phyloP scores from a whole-genome alignment of 176 grass and related monocot species.

The Oryza rufipogon region DNA sequence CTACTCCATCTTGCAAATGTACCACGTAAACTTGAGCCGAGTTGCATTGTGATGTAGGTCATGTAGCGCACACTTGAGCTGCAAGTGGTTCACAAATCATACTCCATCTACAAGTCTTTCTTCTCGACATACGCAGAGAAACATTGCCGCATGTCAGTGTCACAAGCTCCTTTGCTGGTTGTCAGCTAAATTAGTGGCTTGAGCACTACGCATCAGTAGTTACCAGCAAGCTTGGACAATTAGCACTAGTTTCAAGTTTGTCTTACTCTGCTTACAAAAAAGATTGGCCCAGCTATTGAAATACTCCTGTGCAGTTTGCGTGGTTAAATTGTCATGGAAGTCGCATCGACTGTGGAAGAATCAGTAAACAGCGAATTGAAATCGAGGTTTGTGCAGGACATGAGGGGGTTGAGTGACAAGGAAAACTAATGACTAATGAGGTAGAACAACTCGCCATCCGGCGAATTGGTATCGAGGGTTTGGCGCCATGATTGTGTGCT shows the following conservation, averaged over 20 bases:
- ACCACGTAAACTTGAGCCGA: slow-evolving; percentile 26
- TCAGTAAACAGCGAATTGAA: not conserved
- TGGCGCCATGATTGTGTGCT: not conserved
- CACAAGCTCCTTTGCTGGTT: not conserved
- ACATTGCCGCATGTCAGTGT: not conserved
- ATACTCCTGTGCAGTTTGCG: not conserved
- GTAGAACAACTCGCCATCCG: not conserved
- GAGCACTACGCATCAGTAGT: not conserved
- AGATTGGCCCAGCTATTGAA: not conserved
- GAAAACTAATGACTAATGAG: not conserved
- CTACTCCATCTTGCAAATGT: not conserved
- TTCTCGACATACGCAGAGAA: not conserved
- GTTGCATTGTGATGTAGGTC: slow-evolving; percentile 3
- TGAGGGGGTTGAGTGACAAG: not conserved
- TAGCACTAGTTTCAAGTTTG: not conserved
- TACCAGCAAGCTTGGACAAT: not conserved
- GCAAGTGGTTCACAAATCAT: not conserved
- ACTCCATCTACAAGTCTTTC: not conserved
- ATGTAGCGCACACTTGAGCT: slow-evolving; percentile 16
- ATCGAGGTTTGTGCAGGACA: not conserved
- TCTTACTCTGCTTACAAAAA: not conserved
- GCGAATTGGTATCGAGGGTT: not conserved
- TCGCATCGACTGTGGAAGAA: not conserved
- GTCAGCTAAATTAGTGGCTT: not conserved
- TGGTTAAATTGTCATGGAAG: not conserved